Evolutionary conservation across 176 grass and related monocot species (phyloP).

Genomic region (Ampelocalamus luodianensis): DNA sequence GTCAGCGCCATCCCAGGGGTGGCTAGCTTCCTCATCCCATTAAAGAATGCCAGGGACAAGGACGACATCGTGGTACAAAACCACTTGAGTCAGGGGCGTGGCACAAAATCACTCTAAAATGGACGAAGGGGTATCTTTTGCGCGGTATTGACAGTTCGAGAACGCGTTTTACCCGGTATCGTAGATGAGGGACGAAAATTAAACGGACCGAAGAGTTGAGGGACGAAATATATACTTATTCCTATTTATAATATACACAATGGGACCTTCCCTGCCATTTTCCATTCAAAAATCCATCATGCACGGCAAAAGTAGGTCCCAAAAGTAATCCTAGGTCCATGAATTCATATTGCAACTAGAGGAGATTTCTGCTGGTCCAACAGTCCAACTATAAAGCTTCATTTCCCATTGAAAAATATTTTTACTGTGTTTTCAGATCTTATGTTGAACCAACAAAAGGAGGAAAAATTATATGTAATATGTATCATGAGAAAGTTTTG

Average conservation of each 20-base stretch:
- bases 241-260: neutral
- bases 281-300: neutral
- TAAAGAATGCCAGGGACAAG: slow-evolving; percentile 61
- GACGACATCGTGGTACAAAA: slow-evolving; percentile 51
- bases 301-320: neutral
- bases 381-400: neutral
- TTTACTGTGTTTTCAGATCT: neutral
- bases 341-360: neutral
- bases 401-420: neutral
- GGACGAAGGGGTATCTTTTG: too few species aligned
- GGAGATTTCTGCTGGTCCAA: neutral
- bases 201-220: too few species aligned
- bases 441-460: neutral
- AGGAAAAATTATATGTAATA: neutral
- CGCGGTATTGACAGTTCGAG: too few species aligned
- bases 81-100: too few species aligned
- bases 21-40: slow-evolving; percentile 71
- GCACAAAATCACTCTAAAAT: too few species aligned
- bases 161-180: too few species aligned
- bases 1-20: slow-evolving; percentile 72
- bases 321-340: neutral
- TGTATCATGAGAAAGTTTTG: neutral
- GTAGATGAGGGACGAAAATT: too few species aligned
- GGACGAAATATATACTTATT: too few species aligned
- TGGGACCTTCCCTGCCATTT: neutral